These are phyloP conservation scores for Podospora conica DNA, from an alignment of 495 filamentous ascomycete genomes.

Conservation along the genomic window DNA sequence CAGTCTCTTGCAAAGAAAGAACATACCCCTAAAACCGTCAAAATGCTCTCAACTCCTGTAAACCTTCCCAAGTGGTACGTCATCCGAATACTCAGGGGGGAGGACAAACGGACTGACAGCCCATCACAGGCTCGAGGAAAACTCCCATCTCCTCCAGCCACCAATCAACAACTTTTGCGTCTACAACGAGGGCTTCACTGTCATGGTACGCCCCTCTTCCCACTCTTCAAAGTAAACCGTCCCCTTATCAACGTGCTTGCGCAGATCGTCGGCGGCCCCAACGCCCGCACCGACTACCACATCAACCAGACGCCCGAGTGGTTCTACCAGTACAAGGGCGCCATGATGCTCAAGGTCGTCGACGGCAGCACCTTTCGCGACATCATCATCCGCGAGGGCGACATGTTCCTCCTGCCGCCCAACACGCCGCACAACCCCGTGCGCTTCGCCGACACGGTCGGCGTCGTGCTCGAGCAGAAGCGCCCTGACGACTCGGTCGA, in stretches of 20 bases:
- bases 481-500: slow-evolving; percentile 66
- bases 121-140: slow-evolving; percentile 72
- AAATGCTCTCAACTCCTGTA: slow-evolving; percentile 50
- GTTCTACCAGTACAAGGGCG: slow-evolving; percentile 94
- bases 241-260: background rate
- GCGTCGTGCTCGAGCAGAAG: slow-evolving; percentile 84
- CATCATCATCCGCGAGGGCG: slow-evolving; percentile 83
- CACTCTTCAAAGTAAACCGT: background rate
- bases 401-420: slow-evolving; percentile 85
- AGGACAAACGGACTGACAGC: background rate
- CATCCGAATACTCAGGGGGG: background rate
- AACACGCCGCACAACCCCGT: slow-evolving; percentile 83
- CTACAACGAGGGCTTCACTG: slow-evolving; percentile 72
- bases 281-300: slow-evolving; percentile 95
- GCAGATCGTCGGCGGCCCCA: slow-evolving; percentile 92
- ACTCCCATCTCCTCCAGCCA: slow-evolving; percentile 87
- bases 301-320: slow-evolving; percentile 95
- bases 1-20: background rate
- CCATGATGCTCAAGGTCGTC: slow-evolving; percentile 91
- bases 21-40: slow-evolving; percentile 1
- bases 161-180: slow-evolving; percentile 98
- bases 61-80: slow-evolving; percentile 82
- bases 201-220: slow-evolving; percentile 51
- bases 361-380: slow-evolving; percentile 65
- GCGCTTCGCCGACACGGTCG: slow-evolving; percentile 59